These are phyloP conservation scores for Ustilago esculenta DNA, from an alignment of 1,284 basidiomycete species.

Conservation along the genomic window DNA sequence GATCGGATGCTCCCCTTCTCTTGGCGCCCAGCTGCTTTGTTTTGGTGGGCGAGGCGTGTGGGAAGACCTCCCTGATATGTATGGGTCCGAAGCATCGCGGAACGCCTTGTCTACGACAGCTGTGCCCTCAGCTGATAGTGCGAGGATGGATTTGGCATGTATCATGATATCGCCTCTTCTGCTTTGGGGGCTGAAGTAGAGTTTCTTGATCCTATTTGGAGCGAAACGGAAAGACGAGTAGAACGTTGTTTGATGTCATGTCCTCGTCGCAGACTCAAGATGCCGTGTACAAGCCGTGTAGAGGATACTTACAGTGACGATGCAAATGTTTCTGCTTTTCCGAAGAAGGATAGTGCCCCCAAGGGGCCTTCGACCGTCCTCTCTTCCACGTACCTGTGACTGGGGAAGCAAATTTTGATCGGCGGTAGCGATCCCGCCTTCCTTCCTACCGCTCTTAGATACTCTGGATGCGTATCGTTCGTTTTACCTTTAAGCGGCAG, in stretches of 20 bases:
- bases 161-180: slow-evolving; percentile 62
- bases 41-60: not conserved
- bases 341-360: slow-evolving; percentile 62
- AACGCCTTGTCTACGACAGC: slow-evolving; percentile 23
- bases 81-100: slow-evolving; percentile 13
- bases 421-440: slow-evolving; percentile 24
- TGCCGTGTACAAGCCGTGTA: not conserved
- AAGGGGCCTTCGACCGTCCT: slow-evolving; percentile 40
- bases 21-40: slow-evolving; percentile 1
- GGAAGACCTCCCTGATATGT: slow-evolving; percentile 8
- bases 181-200: slow-evolving; percentile 50
- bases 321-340: slow-evolving; percentile 48
- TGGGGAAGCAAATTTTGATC: slow-evolving; percentile 60
- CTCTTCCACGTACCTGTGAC: slow-evolving; percentile 46
- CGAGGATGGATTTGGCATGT: slow-evolving; percentile 63
- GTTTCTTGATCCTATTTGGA: slow-evolving; percentile 30
- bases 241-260: too few relatives aligned
- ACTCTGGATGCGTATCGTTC: slow-evolving; percentile 31
- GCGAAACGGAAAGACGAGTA: too few relatives aligned
- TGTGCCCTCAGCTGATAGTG: slow-evolving; percentile 14
- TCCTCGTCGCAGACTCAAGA: too few relatives aligned
- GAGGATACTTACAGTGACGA: slow-evolving; percentile 21
- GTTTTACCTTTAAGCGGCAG: slow-evolving; percentile 43
- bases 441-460: slow-evolving; percentile 6
- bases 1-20: slow-evolving; percentile 11